Evolutionary conservation across 768 basidiomycete genomes (phyloP).

Genomic region (Serendipita sp.): DNA sequence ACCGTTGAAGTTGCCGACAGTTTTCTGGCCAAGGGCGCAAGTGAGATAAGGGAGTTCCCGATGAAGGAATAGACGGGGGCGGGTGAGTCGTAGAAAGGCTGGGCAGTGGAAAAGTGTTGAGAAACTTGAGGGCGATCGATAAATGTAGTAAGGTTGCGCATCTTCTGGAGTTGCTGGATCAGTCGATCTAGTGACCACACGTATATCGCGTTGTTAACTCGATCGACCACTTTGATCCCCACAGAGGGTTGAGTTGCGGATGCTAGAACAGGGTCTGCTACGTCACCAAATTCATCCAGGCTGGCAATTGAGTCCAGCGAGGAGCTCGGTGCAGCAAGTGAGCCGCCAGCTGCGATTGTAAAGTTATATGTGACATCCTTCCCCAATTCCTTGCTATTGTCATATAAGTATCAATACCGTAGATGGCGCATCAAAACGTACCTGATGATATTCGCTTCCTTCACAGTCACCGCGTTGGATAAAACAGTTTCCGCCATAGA

Average conservation of each 20-base stretch:
- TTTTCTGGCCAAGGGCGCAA: conserved; percentile 63
- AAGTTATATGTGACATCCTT: conserved; percentile 89
- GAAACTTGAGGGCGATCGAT: conserved; percentile 87
- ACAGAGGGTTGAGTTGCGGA: conserved; percentile 67
- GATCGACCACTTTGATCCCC: conserved; percentile 82
- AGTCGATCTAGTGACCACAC: conserved; percentile 83
- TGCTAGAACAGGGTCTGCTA: conserved; percentile 64
- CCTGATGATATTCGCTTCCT: conserved; percentile 93
- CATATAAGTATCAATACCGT: conserved; percentile 11
- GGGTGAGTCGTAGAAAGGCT: conserved; percentile 81
- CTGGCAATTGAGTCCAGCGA: conserved; percentile 75
- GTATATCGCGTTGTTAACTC: conserved; percentile 71
- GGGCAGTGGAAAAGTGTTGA: conserved; percentile 83
- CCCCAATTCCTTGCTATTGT: conserved; percentile 58
- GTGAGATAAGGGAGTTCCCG: conserved; percentile 68
- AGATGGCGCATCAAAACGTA: conserved; percentile 17
- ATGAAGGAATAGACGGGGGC: conserved; percentile 86
- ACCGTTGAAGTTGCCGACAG: conserved; percentile 58
- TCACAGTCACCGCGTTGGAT: conserved; percentile 67
- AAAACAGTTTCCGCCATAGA: conserved; percentile 85
- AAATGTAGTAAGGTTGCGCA: conserved; percentile 83
- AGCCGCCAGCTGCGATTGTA: conserved; percentile 68
- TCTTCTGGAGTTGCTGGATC: conserved; percentile 75
- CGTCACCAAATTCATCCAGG: conserved; percentile 82
- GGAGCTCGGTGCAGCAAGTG: conserved; percentile 62